These are phyloP conservation scores for Aegilops speltoides DNA, from an alignment of 176 grass and related monocot genomes.

Conservation along the genomic window DNA sequence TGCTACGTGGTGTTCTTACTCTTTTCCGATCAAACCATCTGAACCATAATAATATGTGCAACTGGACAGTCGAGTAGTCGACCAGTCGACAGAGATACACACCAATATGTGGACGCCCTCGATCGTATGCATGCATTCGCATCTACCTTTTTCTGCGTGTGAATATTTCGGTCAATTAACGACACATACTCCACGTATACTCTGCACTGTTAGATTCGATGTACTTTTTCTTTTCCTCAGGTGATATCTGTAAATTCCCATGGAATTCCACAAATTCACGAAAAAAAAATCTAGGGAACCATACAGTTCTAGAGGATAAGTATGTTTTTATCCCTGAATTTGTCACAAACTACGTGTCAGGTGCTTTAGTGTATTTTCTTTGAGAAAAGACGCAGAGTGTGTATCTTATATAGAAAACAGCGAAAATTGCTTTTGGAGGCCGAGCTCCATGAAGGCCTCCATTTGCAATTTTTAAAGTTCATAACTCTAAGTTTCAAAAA, in stretches of 20 bases:
- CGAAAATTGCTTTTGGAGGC: no score
- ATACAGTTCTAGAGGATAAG: no score
- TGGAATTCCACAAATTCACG: not conserved
- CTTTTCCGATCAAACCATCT: not conserved
- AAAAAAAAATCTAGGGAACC: not conserved
- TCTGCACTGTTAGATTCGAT: not conserved
- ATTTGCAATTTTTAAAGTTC: no score
- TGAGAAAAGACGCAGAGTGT: no score
- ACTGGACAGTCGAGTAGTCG: slow-evolving; percentile 11
- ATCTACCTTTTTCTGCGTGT: slow-evolving; percentile 10
- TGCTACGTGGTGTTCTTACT: slow-evolving; percentile 33
- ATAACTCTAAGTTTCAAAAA: no score
- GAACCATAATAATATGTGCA: slow-evolving; percentile 16
- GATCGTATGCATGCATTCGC: not conserved
- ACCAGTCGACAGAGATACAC: not conserved
- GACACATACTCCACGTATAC: not conserved
- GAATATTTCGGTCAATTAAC: not conserved
- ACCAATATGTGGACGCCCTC: not conserved
- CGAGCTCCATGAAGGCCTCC: no score
- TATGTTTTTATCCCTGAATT: no score
- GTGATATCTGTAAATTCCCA: not conserved
- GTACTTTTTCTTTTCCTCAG: not conserved
- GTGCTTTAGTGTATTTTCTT: no score
- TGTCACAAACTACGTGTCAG: no score
- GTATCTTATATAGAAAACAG: no score